Conservation (phyloP, 805 yeast genomes). For the Lachancea lanzarotensis region DNA sequence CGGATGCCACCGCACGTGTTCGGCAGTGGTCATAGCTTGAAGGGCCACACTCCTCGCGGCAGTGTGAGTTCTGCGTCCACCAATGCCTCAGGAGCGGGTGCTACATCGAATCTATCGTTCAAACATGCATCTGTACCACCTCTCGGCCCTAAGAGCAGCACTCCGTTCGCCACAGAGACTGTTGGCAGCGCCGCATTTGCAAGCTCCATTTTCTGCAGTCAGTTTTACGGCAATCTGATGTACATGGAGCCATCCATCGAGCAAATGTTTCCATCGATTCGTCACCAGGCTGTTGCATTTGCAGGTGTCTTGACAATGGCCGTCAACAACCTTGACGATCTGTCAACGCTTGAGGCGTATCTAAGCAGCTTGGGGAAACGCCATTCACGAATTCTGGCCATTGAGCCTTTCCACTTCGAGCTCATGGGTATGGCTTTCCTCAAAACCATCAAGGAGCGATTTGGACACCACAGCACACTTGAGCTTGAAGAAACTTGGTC, state of each 20-base stretch:
- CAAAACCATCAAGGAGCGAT: slow-evolving; percentile 61
- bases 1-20: neutral
- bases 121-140: too few species aligned
- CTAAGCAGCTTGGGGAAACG: slow-evolving; percentile 61
- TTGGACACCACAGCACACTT: slow-evolving; percentile 43
- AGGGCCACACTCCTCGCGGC: neutral
- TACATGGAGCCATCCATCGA: slow-evolving; percentile 56
- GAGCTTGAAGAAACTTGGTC: slow-evolving; percentile 69
- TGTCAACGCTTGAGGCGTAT: slow-evolving; percentile 51
- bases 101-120: too few species aligned
- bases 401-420: slow-evolving; percentile 61
- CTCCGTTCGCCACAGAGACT: neutral
- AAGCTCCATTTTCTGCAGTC: slow-evolving; percentile 64
- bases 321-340: slow-evolving; percentile 55
- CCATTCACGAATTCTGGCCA: slow-evolving; percentile 68
- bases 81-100: too few species aligned
- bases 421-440: slow-evolving; percentile 68
- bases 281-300: slow-evolving; percentile 73
- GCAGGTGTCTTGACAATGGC: slow-evolving; percentile 72
- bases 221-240: slow-evolving; percentile 64
- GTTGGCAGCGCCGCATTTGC: slow-evolving; percentile 4
- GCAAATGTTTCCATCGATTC: slow-evolving; percentile 61
- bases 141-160: too few species aligned
- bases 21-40: neutral
- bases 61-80: neutral